Conservation (phyloP, 768 basidiomycete genomes). For the Xerocomellus chrysenteron region DNA sequence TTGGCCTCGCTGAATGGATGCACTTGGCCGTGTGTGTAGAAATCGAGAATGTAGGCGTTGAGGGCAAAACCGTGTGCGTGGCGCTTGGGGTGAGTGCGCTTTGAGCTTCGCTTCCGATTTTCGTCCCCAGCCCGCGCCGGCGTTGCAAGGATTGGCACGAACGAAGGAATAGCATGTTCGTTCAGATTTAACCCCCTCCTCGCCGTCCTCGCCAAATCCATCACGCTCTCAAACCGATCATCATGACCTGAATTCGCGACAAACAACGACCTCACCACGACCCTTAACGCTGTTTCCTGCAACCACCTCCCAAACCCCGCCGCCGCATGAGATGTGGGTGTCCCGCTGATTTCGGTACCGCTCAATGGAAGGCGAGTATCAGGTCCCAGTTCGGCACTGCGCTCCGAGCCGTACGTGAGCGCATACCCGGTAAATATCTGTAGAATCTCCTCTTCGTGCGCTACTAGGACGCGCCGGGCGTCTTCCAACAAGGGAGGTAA, state of each 20-base stretch:
- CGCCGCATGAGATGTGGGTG: background rate
- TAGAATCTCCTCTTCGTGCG: conserved; percentile 51
- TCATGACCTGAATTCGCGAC: conserved; percentile 67
- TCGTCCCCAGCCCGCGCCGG: conserved; percentile 16
- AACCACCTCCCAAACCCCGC: conserved; percentile 39
- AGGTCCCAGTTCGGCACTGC: conserved; percentile 37
- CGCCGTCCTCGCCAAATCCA: conserved; percentile 51
- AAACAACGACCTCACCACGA: conserved; percentile 55
- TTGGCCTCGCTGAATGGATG: conserved; percentile 50
- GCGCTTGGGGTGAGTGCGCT: background rate
- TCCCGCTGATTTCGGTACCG: conserved; percentile 22
- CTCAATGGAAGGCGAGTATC: conserved; percentile 55
- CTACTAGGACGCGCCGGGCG: conserved; percentile 40
- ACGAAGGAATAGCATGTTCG: conserved; percentile 59
- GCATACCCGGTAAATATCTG: conserved; percentile 58
- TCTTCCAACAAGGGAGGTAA: conserved; percentile 47
- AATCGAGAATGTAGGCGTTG: conserved; percentile 70
- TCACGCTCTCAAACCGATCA: conserved; percentile 50
- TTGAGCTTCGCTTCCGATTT: background rate
- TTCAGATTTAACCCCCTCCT: conserved; percentile 56
- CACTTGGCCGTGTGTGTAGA: conserved; percentile 63
- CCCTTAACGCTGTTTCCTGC: conserved; percentile 35
- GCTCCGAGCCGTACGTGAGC: conserved; percentile 44
- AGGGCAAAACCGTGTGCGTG: conserved; percentile 33
- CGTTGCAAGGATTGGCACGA: conserved; percentile 36